These are phyloP conservation scores for Erigeron canadensis DNA, from an alignment of 129 eudicot genomes.

Conservation along the genomic window DNA sequence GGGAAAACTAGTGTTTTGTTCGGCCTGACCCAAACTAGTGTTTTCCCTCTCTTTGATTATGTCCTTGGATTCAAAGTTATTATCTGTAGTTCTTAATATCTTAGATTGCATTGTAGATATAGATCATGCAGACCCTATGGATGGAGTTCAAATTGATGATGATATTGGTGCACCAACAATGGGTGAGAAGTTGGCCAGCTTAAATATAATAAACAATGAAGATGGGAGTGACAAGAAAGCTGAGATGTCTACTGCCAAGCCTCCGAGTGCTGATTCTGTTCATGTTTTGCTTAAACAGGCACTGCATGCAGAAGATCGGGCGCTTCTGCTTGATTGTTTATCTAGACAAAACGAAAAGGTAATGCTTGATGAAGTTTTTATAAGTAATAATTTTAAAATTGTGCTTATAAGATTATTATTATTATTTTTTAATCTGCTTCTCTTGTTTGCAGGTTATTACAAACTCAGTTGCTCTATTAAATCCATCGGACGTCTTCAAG, in stretches of 20 bases:
- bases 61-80: background rate
- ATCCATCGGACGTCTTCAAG: slow-evolving; percentile 80
- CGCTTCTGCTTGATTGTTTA: slow-evolving; percentile 82
- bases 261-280: slow-evolving; percentile 93
- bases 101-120: slow-evolving; percentile 22
- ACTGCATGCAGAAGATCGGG: slow-evolving; percentile 84
- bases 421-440: slow-evolving; percentile 12
- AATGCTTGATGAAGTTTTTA: background rate
- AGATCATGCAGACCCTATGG: slow-evolving; percentile 52
- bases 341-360: slow-evolving; percentile 87
- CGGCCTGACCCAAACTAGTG: background rate
- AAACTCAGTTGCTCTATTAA: slow-evolving; percentile 68
- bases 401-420: background rate
- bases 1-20: too few species aligned
- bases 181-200: slow-evolving; percentile 82
- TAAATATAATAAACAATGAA: slow-evolving; percentile 46
- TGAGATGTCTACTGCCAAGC: slow-evolving; percentile 49
- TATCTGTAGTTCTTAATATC: background rate
- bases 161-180: slow-evolving; percentile 78
- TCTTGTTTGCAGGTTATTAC: slow-evolving; percentile 50
- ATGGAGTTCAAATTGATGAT: slow-evolving; percentile 44
- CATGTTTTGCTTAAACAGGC: slow-evolving; percentile 90
- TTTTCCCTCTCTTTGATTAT: background rate
- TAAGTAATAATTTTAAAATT: background rate
- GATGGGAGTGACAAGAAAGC: slow-evolving; percentile 33